These are phyloP conservation scores for Botrytis galanthina DNA, from an alignment of 2,329 filamentous ascomycete genomes.

Conservation along the genomic window DNA sequence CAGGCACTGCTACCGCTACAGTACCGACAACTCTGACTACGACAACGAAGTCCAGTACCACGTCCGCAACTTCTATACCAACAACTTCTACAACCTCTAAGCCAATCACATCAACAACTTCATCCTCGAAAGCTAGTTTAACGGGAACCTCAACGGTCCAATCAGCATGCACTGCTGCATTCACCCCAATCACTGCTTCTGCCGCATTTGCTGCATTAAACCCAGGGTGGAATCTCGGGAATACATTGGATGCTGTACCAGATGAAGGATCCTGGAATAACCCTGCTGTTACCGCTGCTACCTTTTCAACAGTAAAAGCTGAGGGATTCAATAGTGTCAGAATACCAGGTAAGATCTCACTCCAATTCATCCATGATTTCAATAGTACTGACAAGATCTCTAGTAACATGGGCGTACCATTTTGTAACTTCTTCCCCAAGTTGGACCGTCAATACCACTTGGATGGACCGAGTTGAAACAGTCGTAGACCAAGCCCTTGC, in stretches of 20 bases:
- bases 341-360: constrained; percentile 45
- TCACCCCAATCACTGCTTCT: constrained; percentile 30
- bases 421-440: constrained; percentile 50
- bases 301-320: constrained; percentile 51
- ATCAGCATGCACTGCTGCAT: constrained; percentile 25
- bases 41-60: neutral
- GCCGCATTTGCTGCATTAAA: constrained; percentile 46
- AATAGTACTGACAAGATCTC: constrained; percentile 8
- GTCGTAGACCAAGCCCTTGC: constrained; percentile 56
- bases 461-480: constrained; percentile 56
- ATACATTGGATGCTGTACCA: constrained; percentile 56
- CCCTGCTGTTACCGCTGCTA: constrained; percentile 47
- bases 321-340: constrained; percentile 58
- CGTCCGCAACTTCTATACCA: constrained; percentile 1
- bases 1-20: constrained; percentile 7
- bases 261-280: constrained; percentile 60
- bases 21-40: constrained; percentile 10
- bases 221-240: constrained; percentile 60
- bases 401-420: constrained; percentile 58
- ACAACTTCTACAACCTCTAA: constrained; percentile 13
- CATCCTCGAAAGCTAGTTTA: constrained; percentile 7
- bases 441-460: constrained; percentile 53
- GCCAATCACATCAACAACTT: constrained; percentile 6
- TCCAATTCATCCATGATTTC: neutral
- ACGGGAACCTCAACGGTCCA: constrained; percentile 11